phyloP scores from a whole-genome alignment of 1,284 basidiomycete genomes.

The Moesziomyces antarcticus region DNA sequence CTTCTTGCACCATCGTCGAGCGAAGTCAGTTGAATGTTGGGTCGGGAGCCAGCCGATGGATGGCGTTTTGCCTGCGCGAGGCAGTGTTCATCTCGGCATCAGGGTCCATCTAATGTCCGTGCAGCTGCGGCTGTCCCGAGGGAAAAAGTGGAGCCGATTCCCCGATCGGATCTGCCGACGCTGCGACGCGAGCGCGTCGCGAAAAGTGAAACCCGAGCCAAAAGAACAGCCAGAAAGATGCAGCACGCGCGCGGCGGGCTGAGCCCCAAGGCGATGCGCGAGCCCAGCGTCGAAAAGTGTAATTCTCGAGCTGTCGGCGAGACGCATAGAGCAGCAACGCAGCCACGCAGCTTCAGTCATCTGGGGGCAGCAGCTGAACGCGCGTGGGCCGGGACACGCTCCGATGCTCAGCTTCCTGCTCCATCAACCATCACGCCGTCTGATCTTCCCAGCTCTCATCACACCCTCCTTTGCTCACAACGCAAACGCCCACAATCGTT shows the following conservation, averaged over 20 bases:
- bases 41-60: not conserved
- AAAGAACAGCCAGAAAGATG: slow-evolving; percentile 4
- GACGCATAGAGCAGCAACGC: too few species aligned
- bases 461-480: too few species aligned
- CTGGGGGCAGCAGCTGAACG: too few species aligned
- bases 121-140: not conserved
- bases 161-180: not conserved
- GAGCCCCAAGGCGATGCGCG: not conserved
- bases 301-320: not conserved
- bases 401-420: not conserved
- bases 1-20: not conserved
- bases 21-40: not conserved
- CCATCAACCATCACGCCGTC: not conserved
- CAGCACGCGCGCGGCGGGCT: not conserved
- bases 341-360: not conserved
- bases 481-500: not conserved
- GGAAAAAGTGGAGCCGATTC: not conserved
- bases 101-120: not conserved
- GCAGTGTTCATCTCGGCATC: not conserved
- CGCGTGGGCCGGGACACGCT: too few species aligned
- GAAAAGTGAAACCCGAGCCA: slow-evolving; percentile 11
- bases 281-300: not conserved
- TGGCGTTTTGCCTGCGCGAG: not conserved
- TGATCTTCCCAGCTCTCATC: not conserved
- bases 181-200: slow-evolving; percentile 36